phyloP scores from a whole-genome alignment of 1,139 yeast genomes.

The Zygosaccharomyces pseudobailii region DNA sequence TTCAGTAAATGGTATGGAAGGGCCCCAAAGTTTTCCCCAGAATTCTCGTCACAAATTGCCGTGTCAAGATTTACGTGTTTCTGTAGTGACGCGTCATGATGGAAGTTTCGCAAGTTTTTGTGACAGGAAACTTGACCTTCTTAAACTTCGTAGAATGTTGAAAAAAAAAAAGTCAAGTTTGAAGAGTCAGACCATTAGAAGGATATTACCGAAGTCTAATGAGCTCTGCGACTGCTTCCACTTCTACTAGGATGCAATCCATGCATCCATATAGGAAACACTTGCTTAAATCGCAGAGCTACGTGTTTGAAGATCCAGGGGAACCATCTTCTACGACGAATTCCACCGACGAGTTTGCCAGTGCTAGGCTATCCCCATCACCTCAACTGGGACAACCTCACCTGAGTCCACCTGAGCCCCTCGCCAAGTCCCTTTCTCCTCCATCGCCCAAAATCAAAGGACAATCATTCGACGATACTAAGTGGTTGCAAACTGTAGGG shows the following conservation, averaged over 20 bases:
- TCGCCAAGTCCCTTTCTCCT: not conserved
- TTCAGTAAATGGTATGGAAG: no score
- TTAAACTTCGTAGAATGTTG: not conserved
- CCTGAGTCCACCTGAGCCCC: not conserved
- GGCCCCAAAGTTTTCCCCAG: not conserved
- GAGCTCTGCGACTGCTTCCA: not conserved
- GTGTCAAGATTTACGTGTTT: conserved; percentile 1
- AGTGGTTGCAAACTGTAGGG: conserved; percentile 9
- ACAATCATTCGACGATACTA: not conserved
- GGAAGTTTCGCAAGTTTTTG: conserved; percentile 1
- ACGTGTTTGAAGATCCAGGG: conserved; percentile 4
- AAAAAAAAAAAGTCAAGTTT: not conserved
- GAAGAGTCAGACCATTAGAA: not conserved
- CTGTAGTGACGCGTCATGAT: not conserved
- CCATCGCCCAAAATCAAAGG: not conserved
- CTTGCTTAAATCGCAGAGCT: conserved; percentile 12
- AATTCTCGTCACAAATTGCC: not conserved
- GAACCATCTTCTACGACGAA: not conserved
- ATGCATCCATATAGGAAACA: conserved; percentile 23
- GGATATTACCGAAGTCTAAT: not conserved
- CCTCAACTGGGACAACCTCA: not conserved
- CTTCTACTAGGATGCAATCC: conserved; percentile 1
- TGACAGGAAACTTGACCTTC: not conserved
- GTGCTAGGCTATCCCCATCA: not conserved
- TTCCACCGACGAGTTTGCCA: not conserved